A percentile compares a stretch with the other conserved stretches of the same genome.
phyloP scores from a whole-genome alignment of 306 rosid genomes.

The Oxytropis ochrocephala region DNA sequence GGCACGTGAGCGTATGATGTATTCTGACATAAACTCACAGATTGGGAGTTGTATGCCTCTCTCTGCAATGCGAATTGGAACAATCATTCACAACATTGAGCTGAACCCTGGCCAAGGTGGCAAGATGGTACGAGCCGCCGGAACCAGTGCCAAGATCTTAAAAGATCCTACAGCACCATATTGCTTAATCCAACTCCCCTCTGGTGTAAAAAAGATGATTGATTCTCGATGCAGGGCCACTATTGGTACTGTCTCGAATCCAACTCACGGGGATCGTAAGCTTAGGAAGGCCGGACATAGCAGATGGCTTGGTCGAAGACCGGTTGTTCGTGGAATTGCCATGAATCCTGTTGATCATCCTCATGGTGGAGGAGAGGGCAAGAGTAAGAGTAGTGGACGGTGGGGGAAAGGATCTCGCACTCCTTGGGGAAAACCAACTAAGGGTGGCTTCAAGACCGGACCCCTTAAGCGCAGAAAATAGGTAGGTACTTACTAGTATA shows the following conservation, averaged over 20 bases:
- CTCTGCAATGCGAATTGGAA: constrained; percentile 73
- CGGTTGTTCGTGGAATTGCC: constrained; percentile 78
- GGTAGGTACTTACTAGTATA: constrained; percentile 2
- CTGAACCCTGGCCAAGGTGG: constrained; percentile 79
- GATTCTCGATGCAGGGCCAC: constrained; percentile 72
- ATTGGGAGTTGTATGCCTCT: constrained; percentile 87
- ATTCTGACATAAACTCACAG: constrained; percentile 65
- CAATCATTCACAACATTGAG: constrained; percentile 82
- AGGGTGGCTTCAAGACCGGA: constrained; percentile 79
- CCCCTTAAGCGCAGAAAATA: constrained; percentile 58
- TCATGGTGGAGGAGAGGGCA: constrained; percentile 91
- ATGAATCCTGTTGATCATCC: constrained; percentile 88
- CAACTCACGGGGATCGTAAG: constrained; percentile 53
- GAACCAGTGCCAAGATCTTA: constrained; percentile 76
- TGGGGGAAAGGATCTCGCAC: constrained; percentile 50
- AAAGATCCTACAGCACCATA: constrained; percentile 57
- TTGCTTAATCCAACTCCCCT: constrained; percentile 64
- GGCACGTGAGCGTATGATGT: constrained; percentile 49
- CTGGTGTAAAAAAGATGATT: constrained; percentile 58
- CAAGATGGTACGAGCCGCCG: constrained; percentile 83
- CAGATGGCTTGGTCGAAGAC: constrained; percentile 74
- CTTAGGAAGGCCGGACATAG: constrained; percentile 84
- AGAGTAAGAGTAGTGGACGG: constrained; percentile 65
- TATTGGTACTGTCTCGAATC: constrained; percentile 74
- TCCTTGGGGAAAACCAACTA: constrained; percentile 85